Evolutionary conservation across 2,329 filamentous ascomycete genomes (phyloP).

Genomic region (Daldinia eschscholtzii): DNA sequence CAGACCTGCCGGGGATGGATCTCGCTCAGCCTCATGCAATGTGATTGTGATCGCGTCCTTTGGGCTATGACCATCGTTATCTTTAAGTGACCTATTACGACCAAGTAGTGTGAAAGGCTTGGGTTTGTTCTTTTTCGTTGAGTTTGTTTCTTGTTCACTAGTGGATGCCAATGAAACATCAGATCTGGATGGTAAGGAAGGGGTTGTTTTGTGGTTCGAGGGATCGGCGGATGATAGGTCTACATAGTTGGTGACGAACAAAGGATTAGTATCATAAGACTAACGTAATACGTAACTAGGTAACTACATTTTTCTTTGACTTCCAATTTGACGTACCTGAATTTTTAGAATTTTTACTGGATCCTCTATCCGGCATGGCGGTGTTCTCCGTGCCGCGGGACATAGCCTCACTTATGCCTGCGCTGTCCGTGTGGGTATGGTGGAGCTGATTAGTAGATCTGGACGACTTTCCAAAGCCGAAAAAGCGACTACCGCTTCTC

Average conservation of each 20-base stretch:
- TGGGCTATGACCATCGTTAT: constrained; percentile 56
- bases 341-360: constrained; percentile 51
- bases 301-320: constrained; percentile 26
- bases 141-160: constrained; percentile 60
- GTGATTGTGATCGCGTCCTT: constrained; percentile 53
- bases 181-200: constrained; percentile 62
- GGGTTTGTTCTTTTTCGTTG: constrained; percentile 63
- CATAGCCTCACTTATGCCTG: constrained; percentile 46
- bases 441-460: constrained; percentile 47
- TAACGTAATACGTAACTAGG: constrained; percentile 25
- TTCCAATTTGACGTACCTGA: constrained; percentile 49
- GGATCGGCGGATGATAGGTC: constrained; percentile 53
- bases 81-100: constrained; percentile 66
- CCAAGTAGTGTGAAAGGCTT: constrained; percentile 68
- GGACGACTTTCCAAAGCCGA: constrained; percentile 50
- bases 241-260: constrained; percentile 41
- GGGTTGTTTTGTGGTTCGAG: constrained; percentile 56
- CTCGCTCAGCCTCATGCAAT: constrained; percentile 55
- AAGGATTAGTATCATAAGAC: constrained; percentile 45
- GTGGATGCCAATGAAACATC: constrained; percentile 65
- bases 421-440: constrained; percentile 44
- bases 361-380: constrained; percentile 48
- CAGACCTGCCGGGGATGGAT: constrained; percentile 53
- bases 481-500: constrained; percentile 52
- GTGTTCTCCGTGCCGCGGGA: constrained; percentile 50